Percentiles rank a stretch among this genome's conserved stretches.
These are phyloP conservation scores for Lobosporangium transversale DNA, from an alignment of 192 early-diverging fungal genomes.

Conservation along the genomic window DNA sequence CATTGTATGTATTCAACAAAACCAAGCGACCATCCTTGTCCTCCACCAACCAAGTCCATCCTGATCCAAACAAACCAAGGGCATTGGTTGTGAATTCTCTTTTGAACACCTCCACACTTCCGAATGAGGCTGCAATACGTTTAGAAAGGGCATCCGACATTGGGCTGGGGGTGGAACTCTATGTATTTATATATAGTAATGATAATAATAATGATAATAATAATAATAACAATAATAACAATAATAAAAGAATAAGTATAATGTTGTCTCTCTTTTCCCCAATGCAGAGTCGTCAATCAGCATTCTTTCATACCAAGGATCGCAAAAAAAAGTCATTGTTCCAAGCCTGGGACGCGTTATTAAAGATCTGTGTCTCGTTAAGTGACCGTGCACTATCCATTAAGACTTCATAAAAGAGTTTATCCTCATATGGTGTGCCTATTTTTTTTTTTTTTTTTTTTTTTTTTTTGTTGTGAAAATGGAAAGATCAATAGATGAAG, in stretches of 20 bases:
- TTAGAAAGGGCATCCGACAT: slow-evolving; percentile 38
- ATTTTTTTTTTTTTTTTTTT: not conserved
- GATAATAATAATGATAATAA: too few species aligned
- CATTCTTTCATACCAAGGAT: slow-evolving; percentile 35
- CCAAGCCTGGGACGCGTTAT: slow-evolving; percentile 57
- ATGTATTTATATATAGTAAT: not conserved
- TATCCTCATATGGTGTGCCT: slow-evolving; percentile 49
- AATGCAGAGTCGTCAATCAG: not conserved
- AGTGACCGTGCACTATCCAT: slow-evolving; percentile 48
- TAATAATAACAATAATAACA: too few species aligned
- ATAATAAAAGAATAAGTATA: too few species aligned
- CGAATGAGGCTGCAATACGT: slow-evolving; percentile 32
- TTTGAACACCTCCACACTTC: slow-evolving; percentile 42
- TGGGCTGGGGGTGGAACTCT: slow-evolving; percentile 16
- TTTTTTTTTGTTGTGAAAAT: too few species aligned
- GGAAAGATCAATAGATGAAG: too few species aligned
- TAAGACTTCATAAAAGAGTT: slow-evolving; percentile 38
- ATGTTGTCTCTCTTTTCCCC: too few species aligned
- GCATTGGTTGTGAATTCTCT: slow-evolving; percentile 52
- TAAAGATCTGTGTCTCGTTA: slow-evolving; percentile 52
- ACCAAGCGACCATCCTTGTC: slow-evolving; percentile 46
- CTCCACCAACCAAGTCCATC: slow-evolving; percentile 60
- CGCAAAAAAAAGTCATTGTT: slow-evolving; percentile 61
- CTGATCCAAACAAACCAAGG: slow-evolving; percentile 55
- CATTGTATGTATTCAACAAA: slow-evolving; percentile 57